Evolutionary conservation across 331 rosid species (phyloP), one percentile per base, ranked within the genome.

Genomic region (Phaseolus coccineus): DNA sequence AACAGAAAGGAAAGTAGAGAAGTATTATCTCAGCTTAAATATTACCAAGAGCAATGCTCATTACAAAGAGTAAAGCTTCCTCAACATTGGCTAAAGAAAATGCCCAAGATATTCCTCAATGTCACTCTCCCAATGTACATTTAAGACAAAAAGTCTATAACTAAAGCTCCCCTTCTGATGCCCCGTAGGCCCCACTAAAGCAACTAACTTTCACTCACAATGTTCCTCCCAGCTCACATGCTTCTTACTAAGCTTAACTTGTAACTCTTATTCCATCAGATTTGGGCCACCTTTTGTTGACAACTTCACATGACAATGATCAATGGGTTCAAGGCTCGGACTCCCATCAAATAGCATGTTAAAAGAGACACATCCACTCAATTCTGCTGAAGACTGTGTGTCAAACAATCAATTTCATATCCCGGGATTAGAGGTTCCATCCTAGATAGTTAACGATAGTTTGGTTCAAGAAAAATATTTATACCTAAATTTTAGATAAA

Each of bases 21-120:
- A 80, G 70, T 51, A 65, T 25, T 19, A 42, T 65, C 48, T 52
- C 22, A 14, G 73, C 27, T 80, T 48, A 24, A 51, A 80, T 22
- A 22, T 63, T 72, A 68, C 31, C 30, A 31, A 27, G 57, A 37
- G 59, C 14, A 30, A 39, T 52, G 68, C 10, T 74, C 33, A 4
- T 56, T 57, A 25, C 15, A 56, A 4, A 24, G 78, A 73, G 28
- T 24, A 57, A 57, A 39, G 61, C 25, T 12, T 37, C 71, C 48
- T 61, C 59, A 27, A 59, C 61, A 28, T 27, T n/a, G 64, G 63
- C 28, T 61, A 62, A 2, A 24, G 25, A 48, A 59, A 76, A 50
- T 50, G 53, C 66, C 55, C 42, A 51, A 52, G 66, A 66, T 24
- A 66, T 25, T 37, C 56, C 67, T 61, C 31, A 62, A 66, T 39